Evolutionary conservation across 148 eudicot species (phyloP).

Genomic region (Vaccinium myrtillus): DNA sequence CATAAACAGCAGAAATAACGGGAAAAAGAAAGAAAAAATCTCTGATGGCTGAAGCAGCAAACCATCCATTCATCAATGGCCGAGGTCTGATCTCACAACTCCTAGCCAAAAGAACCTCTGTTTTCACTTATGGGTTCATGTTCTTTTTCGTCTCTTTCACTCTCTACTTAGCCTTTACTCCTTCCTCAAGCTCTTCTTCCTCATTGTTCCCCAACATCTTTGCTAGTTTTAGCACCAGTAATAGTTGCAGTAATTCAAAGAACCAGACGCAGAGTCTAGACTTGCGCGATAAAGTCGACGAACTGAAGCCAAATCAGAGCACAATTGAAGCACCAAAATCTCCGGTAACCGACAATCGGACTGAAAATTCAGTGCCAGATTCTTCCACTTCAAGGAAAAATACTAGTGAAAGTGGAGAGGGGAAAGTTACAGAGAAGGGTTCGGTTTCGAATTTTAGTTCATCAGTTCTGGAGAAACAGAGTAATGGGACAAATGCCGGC

Average conservation of each 20-base stretch:
- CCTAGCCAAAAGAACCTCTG: conserved; percentile 36
- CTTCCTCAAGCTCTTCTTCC: conserved; percentile 54
- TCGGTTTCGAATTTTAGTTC: conserved; percentile 17
- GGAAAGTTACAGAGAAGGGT: not conserved
- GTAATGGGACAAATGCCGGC: conserved; percentile 6
- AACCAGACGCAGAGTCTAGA: too few relatives aligned
- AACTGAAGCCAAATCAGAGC: conserved; percentile 30
- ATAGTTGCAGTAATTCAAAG: too few relatives aligned
- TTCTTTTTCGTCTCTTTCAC: conserved; percentile 57
- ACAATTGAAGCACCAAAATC: conserved; percentile 14
- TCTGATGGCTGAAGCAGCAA: conserved; percentile 55
- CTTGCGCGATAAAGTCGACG: conserved; percentile 28
- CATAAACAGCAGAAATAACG: not conserved
- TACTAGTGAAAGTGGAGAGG: not conserved
- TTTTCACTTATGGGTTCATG: conserved; percentile 52
- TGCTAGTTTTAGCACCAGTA: conserved; percentile 2
- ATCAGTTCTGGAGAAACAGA: not conserved
- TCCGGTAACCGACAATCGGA: not conserved
- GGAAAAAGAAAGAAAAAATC: not conserved
- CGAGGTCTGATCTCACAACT: conserved; percentile 45
- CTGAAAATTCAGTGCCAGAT: too few relatives aligned
- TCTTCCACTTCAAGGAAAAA: not conserved
- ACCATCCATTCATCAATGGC: conserved; percentile 50
- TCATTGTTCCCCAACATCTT: conserved; percentile 62
- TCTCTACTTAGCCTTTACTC: conserved; percentile 55